Evolutionary conservation across 1,284 basidiomycete species (phyloP).

Genomic region (Cryptococcus jaspeensis): DNA sequence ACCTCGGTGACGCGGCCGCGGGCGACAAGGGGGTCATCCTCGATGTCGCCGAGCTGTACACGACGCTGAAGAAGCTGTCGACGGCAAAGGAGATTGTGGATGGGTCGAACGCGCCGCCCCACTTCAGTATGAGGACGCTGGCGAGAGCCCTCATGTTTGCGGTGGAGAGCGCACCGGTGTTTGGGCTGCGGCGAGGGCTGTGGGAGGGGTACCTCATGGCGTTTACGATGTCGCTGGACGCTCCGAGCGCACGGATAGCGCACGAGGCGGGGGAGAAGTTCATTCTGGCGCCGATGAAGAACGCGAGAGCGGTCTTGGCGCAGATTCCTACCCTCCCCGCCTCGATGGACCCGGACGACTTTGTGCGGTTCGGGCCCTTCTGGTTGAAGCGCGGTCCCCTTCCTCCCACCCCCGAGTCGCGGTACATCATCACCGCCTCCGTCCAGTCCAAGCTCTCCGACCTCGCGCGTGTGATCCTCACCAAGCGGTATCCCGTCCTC

Average conservation of each 20-base stretch:
- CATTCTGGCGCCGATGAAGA: slow-evolving; percentile 79
- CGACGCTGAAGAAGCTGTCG: slow-evolving; percentile 75
- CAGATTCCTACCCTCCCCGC: slow-evolving; percentile 65
- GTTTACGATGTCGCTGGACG: slow-evolving; percentile 92
- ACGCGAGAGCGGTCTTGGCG: slow-evolving; percentile 69
- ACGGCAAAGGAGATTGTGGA: slow-evolving; percentile 84
- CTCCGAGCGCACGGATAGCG: slow-evolving; percentile 68
- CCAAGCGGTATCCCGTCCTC: slow-evolving; percentile 86
- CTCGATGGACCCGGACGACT: slow-evolving; percentile 58
- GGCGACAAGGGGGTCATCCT: slow-evolving; percentile 86
- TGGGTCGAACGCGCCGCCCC: slow-evolving; percentile 90
- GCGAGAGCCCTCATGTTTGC: slow-evolving; percentile 89
- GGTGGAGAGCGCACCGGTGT: slow-evolving; percentile 72
- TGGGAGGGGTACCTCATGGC: slow-evolving; percentile 98
- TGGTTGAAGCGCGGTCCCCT: slow-evolving; percentile 79
- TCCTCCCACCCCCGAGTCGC: slow-evolving; percentile 58
- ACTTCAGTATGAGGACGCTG: slow-evolving; percentile 96
- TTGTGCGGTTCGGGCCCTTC: slow-evolving; percentile 86
- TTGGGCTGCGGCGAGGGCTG: slow-evolving; percentile 79
- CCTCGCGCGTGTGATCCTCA: slow-evolving; percentile 85
- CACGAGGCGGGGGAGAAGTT: slow-evolving; percentile 70
- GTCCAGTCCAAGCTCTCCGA: slow-evolving; percentile 94
- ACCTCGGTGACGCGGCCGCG: slow-evolving; percentile 79
- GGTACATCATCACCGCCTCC: slow-evolving; percentile 93
- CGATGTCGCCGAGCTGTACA: slow-evolving; percentile 90